Evolutionary conservation across 1,284 basidiomycete genomes (phyloP), one percentile per base, ranked within the genome.

Genomic region (Puccinia coronata): DNA sequence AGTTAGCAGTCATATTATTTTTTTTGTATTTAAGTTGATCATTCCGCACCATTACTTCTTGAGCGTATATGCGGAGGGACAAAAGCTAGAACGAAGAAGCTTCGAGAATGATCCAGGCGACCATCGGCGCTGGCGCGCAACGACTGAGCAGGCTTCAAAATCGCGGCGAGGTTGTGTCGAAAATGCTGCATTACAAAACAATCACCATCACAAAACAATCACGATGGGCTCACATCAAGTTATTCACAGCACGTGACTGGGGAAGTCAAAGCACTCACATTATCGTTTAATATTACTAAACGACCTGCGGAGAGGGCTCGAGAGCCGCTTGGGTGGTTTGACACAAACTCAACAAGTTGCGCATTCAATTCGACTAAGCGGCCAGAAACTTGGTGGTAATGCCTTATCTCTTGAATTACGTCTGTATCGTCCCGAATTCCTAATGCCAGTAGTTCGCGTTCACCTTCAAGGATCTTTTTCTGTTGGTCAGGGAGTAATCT

Each of bases 401-500:
- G 87, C 69, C 91, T 89, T 63, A 99, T 92, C 83, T 85, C 75
- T 34, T 82, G 31, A 18, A 71, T 67, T 31, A 34, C 39, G 34
- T 81, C 74, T 53, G 86, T 85, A 16, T 84, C 94, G 0, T 90
- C 88, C 2, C 97, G 88, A 83, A 90, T 91, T 9, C 90, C 89
- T 76, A 97, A 87, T 14, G 88, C 87, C 0, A 90, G 88, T 2
- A 98, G 88, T 70, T 87, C 87, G 85, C 89, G 92, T 87, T 98
- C 95, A 82, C 90, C 90, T 93, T 96, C 91, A 1, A 89, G 86
- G 25, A 98, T 92, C 86, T 92, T 91, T 85, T 92, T 91, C 87
- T 98, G 94, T 83, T 98, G 94, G 80, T 98, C 94, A 0, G 97
- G 97, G 28, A 98, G 88, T 77, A 98, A 88, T 75, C 92, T 90